These are phyloP conservation scores for Yamadazyma buinensis DNA, from an alignment of 1,139 yeast genomes.

Conservation along the genomic window DNA sequence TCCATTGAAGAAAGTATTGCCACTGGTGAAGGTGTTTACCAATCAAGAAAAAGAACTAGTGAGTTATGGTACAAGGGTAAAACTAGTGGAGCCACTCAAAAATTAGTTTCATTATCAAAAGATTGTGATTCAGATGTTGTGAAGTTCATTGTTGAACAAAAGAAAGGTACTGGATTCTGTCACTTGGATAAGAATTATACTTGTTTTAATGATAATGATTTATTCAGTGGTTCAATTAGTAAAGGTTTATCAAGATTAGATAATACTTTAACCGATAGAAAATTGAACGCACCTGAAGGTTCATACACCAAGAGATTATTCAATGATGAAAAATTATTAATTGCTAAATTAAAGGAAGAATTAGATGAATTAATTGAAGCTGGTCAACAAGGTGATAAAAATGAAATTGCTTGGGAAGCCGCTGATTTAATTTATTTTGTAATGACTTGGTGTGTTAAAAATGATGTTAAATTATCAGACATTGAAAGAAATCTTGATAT, in stretches of 20 bases:
- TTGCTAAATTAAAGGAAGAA: constrained; percentile 91
- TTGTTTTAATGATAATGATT: constrained; percentile 59
- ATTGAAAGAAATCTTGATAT: constrained; percentile 80
- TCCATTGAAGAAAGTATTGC: constrained; percentile 80
- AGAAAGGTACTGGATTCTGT: constrained; percentile 81
- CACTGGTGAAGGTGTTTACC: constrained; percentile 87
- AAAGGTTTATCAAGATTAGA: constrained; percentile 66
- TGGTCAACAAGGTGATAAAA: constrained; percentile 35
- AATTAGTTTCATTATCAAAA: constrained; percentile 55
- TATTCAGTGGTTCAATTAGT: constrained; percentile 45
- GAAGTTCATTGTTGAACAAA: constrained; percentile 79
- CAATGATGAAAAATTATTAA: constrained; percentile 66
- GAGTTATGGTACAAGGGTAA: constrained; percentile 93
- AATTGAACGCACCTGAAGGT: constrained; percentile 73
- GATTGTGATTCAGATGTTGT: constrained; percentile 95
- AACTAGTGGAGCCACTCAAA: constrained; percentile 92
- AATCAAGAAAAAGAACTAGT: constrained; percentile 81
- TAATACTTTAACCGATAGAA: constrained; percentile 52
- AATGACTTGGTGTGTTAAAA: constrained; percentile 76
- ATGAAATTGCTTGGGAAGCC: constrained; percentile 93
- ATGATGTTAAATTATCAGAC: constrained; percentile 76
- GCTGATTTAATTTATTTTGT: constrained; percentile 94
- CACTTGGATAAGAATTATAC: constrained; percentile 71
- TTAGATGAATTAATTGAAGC: constrained; percentile 96
- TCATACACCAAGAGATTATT: constrained; percentile 90